Evolutionary conservation across 768 basidiomycete genomes (phyloP), one percentile per base, ranked within the genome.

Genomic region (Naganishia vishniacii): DNA sequence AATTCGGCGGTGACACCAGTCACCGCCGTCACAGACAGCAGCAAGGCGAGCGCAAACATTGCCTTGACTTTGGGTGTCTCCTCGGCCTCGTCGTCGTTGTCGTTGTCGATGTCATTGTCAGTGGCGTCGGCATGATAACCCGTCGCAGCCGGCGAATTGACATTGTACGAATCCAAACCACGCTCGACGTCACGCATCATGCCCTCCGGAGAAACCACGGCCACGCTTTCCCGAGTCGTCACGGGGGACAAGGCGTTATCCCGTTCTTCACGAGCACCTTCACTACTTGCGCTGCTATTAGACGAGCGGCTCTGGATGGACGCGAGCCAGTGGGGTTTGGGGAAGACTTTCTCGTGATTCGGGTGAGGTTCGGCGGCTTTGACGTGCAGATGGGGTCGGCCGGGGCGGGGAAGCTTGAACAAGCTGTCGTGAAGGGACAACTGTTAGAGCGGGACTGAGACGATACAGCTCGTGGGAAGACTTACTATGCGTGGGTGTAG

Each of bases 1-100:
- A 75, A 80, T 69, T 81, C 86, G 15, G 86, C 86, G 9, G 82
- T 85, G 64, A 87, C 73, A 13, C 84, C 81, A 23, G 83, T 84
- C 6, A 84, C 34, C 20, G 70, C 73, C 12, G 75, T 73, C 26
- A 69, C 69, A 37, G 70, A 47, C 12, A 74, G 67, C 65, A 75
- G 69, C 59, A 74, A 48, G 26, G 46, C 62, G 67, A 73, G 51
- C 4, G n/a, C 48, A 34, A 65, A 60, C 5, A 66, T 29, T 11
- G 73, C 65, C 45, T 75, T 77, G 72, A 77, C 72, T 65, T 75
- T 71, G 0, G 75, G 75, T 0, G 51, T 61, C 51, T 77, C 74
- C 47, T 75, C 75, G 23, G 71, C 75, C 42, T 76, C 75, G 29
- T 75, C 72, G 23, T 68, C 69, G 32, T 68, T 66, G 4, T 64